phyloP scores from a whole-genome alignment of 2,329 filamentous ascomycete species.

The Cercospora janseana region DNA sequence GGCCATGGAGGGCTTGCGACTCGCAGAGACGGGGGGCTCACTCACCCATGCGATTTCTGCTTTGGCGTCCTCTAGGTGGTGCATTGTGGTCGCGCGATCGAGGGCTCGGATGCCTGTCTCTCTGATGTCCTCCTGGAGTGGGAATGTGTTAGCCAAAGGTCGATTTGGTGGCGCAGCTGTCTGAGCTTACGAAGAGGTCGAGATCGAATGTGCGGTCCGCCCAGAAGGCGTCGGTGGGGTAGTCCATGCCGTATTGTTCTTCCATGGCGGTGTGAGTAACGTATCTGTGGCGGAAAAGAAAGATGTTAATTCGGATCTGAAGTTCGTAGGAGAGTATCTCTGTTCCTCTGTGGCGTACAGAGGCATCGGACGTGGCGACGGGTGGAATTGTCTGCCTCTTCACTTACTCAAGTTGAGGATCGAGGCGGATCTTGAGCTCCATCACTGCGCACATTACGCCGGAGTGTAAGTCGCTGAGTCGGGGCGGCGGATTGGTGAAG shows the following conservation, averaged over 20 bases:
- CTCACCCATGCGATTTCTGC: slow-evolving; percentile 25
- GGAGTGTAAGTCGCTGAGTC: slow-evolving; percentile 13
- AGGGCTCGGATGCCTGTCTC: slow-evolving; percentile 5
- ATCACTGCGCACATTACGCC: slow-evolving; percentile 10
- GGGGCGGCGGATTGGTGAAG: slow-evolving; percentile 16
- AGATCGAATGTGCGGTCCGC: slow-evolving; percentile 11
- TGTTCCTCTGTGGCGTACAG: no score
- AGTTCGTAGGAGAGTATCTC: background rate
- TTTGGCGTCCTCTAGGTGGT: slow-evolving; percentile 11
- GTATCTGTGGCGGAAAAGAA: background rate
- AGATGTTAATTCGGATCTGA: background rate
- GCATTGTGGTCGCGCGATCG: background rate
- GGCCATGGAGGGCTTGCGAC: no score
- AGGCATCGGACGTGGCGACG: no score
- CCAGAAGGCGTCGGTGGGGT: slow-evolving; percentile 18
- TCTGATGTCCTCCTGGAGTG: slow-evolving; percentile 2
- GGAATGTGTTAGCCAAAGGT: background rate
- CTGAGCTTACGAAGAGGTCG: slow-evolving; percentile 5
- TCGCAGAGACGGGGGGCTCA: no score
- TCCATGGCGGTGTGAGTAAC: slow-evolving; percentile 8
- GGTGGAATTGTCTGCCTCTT: no score
- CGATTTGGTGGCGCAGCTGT: background rate
- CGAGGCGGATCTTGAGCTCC: slow-evolving; percentile 16
- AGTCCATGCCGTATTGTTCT: slow-evolving; percentile 10
- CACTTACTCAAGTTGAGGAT: slow-evolving; percentile 19